Conservation (phyloP, 106 monocot genomes). For the Dendrobium catenatum region DNA sequence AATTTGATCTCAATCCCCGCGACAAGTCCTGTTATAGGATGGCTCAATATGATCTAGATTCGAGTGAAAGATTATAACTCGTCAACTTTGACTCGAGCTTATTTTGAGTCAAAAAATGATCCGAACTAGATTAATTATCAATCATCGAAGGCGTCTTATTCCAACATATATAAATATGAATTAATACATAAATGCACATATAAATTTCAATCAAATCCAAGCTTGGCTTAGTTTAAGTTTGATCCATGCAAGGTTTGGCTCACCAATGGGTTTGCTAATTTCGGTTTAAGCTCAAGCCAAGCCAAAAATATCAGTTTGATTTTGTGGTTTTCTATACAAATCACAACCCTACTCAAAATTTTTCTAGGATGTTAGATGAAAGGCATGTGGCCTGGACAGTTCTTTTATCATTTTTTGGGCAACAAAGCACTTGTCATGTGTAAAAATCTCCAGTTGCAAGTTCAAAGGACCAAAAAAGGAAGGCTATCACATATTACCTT, state of each 20-base stretch:
- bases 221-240: neutral
- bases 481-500: slow-evolving; percentile 27
- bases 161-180: too few species aligned
- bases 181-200: too few species aligned
- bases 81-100: too few species aligned
- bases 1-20: too few species aligned
- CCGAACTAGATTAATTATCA: too few species aligned
- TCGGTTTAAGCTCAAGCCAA: neutral
- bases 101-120: too few species aligned
- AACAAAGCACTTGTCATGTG: neutral
- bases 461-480: neutral
- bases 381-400: neutral
- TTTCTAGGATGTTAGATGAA: neutral
- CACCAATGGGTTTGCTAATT: neutral
- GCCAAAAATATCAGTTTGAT: neutral
- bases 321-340: too few species aligned
- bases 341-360: neutral
- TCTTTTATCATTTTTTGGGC: neutral
- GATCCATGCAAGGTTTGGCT: neutral
- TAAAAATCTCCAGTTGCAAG: neutral
- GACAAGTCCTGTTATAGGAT: too few species aligned
- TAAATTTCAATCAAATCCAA: neutral
- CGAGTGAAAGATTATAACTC: too few species aligned
- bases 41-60: too few species aligned
- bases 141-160: too few species aligned